phyloP scores from a whole-genome alignment of 345 rosid species.

The Linum trigynum region DNA sequence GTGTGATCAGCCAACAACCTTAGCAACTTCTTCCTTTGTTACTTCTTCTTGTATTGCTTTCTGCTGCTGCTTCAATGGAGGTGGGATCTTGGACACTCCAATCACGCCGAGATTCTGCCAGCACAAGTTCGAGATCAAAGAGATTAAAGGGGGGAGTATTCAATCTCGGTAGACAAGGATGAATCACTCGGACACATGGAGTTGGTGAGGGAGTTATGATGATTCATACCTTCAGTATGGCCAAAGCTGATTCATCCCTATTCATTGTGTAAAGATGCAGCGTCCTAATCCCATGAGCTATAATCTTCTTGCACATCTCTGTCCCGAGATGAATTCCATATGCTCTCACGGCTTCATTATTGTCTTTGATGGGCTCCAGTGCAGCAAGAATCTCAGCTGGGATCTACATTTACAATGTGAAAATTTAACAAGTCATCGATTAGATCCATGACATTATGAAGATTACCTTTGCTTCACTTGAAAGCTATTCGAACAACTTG shows the following conservation, averaged over 20 bases:
- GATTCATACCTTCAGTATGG: slow-evolving; percentile 56
- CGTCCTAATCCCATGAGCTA: slow-evolving; percentile 80
- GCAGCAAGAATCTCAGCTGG: slow-evolving; percentile 81
- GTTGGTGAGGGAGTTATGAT: slow-evolving; percentile 4
- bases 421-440: slow-evolving; percentile 1
- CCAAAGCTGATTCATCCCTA: slow-evolving; percentile 91
- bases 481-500: neutral
- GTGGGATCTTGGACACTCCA: slow-evolving; percentile 63
- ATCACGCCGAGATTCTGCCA: slow-evolving; percentile 87
- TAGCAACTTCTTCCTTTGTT: too few species aligned
- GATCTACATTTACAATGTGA: slow-evolving; percentile 34
- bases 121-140: slow-evolving; percentile 20
- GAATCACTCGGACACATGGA: neutral
- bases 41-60: too few species aligned
- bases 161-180: neutral
- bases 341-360: slow-evolving; percentile 90
- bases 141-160: too few species aligned
- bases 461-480: too few species aligned
- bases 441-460: neutral
- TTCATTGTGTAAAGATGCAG: slow-evolving; percentile 87
- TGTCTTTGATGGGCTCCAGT: slow-evolving; percentile 90
- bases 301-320: slow-evolving; percentile 91
- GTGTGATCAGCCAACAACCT: too few species aligned
- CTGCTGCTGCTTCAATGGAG: too few species aligned
- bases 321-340: slow-evolving; percentile 92